Base-by-base conservation (phyloP, 1,139 yeast genomes). In the Taiozyma sp. region DNA sequence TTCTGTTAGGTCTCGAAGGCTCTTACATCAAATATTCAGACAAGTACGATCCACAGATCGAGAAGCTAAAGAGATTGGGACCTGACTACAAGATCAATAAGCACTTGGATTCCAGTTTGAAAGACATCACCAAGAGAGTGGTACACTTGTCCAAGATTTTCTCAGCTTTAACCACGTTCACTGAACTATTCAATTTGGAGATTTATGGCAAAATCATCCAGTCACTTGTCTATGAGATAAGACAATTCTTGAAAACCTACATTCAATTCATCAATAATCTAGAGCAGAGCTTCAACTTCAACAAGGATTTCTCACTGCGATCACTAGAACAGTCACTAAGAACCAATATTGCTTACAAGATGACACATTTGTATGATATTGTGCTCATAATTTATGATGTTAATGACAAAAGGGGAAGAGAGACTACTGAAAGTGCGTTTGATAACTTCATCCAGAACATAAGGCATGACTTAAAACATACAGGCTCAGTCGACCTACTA, bases 1-100 rank as follows among this genome's bases (percentile, higher is more conserved):
- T 87, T 2, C 68, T 93, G 28, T 61, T 84, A 48, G 98, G 98
- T 0, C 71, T 80, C 44, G 96, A 91, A 65, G 97, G 98, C 0
- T 74, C 75, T 38, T 90, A 86, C 60, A 81, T 93, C 29, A 73
- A 92, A 45, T 88, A 79, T 63, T 76, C 84, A 44, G 87, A 81
- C 48, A 73, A 75, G 30, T 88, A 79, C 60, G 80, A 83, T 60
- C 80, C 81, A 4, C 49, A 56, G 0, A 66, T 69, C 22, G 53
- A 65, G 4, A 64, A 64, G 8, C 60, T 68, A 12, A 64, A 78
- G 45, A 70, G 86, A 5, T 66, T 65, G 19, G 96, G 96, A 0
- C 95, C 96, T 1, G 93, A 87, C 53, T 91, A 78, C 67, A 78
- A 81, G 57, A 78, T 89, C 30, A 85, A 87, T 41, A 84, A 82